Evolutionary conservation across 164 flowering plant genomes (phyloP), one percentile per base, ranked within the genome.

Genomic region (Macadamia integrifolia): DNA sequence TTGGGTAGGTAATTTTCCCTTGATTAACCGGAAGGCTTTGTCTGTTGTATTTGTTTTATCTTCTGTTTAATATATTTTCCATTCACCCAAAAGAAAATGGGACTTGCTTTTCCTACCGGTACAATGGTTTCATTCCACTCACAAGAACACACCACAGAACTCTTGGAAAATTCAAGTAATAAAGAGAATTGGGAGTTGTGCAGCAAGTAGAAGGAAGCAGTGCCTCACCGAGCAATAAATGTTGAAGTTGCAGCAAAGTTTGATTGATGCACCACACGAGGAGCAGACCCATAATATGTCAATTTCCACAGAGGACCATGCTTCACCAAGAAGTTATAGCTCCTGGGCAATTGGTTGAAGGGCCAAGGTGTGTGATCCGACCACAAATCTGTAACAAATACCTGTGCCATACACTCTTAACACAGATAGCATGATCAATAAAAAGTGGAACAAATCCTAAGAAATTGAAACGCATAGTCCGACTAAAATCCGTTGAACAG

Each of bases 301-400:
- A 94, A 79, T 75, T 80, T 94, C 99, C 99, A 94, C 12, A 94
- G 74, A 8, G 97, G 58, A 6, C 93, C 98, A 73, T 92, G 95
- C 72, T 94, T 94, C 59, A 94, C 98, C 81, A 94, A 83, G 77
- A 94, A 94, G 72, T 83, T 92, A 73, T 94, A 94, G 80, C 97
- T 94, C 79, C 87, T 85, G 3, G 99, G 99, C 77, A 94, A 71
- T 72, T 94, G 99, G 68, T 94, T 94, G 69, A 94, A 94, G 14
- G 99, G 99, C 99, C 99, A 94, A 6, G 99, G 99, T 1, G 99
- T 94, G 65, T 94, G 99, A 32, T 94, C 99, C 23, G 99, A 57
- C 99, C 97, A 94, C 65, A 94, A 85, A 83, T 94, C 99, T 29
- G 95, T 90, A 71, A 94, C 78, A 81, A 85, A 92, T 65, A 94